Evolutionary conservation across 768 basidiomycete genomes (phyloP).

Genomic region (Boletus pseudo-olivaceus): DNA sequence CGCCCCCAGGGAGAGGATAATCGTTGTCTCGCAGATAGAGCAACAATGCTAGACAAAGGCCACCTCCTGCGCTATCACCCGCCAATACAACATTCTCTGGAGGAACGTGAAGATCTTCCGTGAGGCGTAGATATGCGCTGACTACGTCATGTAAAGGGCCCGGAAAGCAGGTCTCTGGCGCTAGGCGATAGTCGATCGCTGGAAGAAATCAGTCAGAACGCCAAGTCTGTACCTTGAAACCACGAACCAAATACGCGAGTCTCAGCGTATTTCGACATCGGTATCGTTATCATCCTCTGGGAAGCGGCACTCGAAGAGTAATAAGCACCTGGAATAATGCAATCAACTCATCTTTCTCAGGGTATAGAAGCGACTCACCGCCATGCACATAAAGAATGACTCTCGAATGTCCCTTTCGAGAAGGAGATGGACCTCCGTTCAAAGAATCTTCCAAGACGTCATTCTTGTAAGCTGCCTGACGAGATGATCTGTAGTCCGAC

Average conservation of each 20-base stretch:
- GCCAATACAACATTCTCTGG: conserved; percentile 85
- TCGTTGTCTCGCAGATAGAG: conserved; percentile 94
- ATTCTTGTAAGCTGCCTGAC: conserved; percentile 22
- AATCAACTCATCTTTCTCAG: conserved; percentile 4
- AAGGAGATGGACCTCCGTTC: conserved; percentile 9
- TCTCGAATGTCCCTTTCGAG: conserved; percentile 56
- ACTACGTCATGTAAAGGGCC: conserved; percentile 86
- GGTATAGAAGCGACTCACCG: conserved; percentile 44
- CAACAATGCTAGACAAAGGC: conserved; percentile 75
- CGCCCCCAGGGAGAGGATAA: conserved; percentile 80
- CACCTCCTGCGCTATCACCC: conserved; percentile 95
- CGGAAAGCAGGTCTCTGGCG: conserved; percentile 93
- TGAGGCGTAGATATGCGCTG: conserved; percentile 79
- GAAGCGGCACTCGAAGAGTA: conserved; percentile 89
- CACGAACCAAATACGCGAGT: conserved; percentile 79
- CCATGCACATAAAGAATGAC: conserved; percentile 95
- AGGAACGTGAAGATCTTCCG: conserved; percentile 85
- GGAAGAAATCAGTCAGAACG: conserved; percentile 9
- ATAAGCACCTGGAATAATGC: conserved; percentile 66
- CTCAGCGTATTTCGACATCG: conserved; percentile 83
- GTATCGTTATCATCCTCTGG: conserved; percentile 87
- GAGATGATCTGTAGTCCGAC: conserved; percentile 66
- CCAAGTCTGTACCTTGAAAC: not conserved
- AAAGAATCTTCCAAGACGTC: conserved; percentile 15
- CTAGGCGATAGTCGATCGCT: conserved; percentile 93